These are phyloP conservation scores for Chamaecyparis obtusa DNA, from an alignment of 75 land plant genomes.

Conservation along the genomic window DNA sequence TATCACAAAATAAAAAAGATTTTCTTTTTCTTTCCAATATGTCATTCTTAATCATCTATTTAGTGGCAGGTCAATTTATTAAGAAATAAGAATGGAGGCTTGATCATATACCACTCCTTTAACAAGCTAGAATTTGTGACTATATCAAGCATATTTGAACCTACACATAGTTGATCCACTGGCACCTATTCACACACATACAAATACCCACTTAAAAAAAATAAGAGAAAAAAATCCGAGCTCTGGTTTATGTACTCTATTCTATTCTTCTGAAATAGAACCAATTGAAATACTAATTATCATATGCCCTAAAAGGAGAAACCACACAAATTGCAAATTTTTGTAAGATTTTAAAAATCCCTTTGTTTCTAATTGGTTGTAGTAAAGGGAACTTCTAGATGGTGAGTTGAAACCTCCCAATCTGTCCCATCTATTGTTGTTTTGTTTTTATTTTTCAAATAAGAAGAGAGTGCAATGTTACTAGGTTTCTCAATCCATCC, in stretches of 20 bases:
- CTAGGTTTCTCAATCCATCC: slow-evolving; percentile 39
- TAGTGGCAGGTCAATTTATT: not conserved
- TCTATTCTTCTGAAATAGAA: not conserved
- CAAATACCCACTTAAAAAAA: not conserved
- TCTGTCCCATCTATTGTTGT: slow-evolving; percentile 59
- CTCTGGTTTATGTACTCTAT: not conserved
- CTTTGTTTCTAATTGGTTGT: slow-evolving; percentile 35
- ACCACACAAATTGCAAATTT: slow-evolving; percentile 79
- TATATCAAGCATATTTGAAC: slow-evolving; percentile 47
- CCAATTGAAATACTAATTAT: slow-evolving; percentile 38
- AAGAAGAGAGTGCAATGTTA: not conserved
- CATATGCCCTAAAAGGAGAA: slow-evolving; percentile 82
- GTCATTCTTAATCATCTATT: not conserved
- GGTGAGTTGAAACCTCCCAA: slow-evolving; percentile 33
- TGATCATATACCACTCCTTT: no score
- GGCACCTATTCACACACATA: slow-evolving; percentile 42
- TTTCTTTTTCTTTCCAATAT: no score
- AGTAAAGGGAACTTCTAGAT: slow-evolving; percentile 53
- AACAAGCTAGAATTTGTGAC: slow-evolving; percentile 36
- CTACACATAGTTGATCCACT: slow-evolving; percentile 50
- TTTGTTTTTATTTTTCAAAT: not conserved
- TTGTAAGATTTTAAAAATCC: slow-evolving; percentile 63
- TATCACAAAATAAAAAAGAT: no score
- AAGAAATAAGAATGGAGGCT: no score
- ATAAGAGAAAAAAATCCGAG: not conserved